Base-by-base conservation (phyloP, 305 asterid genomes). In the Fraxinus dipetala region DNA sequence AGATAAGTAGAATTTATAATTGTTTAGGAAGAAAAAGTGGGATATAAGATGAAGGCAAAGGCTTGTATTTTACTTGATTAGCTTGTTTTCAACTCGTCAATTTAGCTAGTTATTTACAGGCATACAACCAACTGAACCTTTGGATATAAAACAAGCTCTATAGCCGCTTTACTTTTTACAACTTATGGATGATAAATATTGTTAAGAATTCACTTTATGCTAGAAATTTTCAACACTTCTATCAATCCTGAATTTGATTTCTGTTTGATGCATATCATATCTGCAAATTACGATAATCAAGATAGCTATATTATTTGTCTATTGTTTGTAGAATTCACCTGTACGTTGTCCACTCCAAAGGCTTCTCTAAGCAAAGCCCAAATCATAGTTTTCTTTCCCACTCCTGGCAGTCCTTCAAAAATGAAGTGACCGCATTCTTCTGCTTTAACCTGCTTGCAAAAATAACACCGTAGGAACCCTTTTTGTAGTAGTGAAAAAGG, bases 331-430 rank as follows among this genome's bases (percentile, higher is more conserved):
- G 73, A 36, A 13, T 38, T 76, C 84, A 93, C 98, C 98, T 93
- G 89, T 51, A 92, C 85, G 76, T 89, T 86, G 43, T 92, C 91
- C 48, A 69, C 77, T 82, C 96, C 97, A 75, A 86, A 91, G 73
- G 87, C 86, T 87, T 91, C 95, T 45, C 94, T 87, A 76, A 92
- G 98, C 80, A 92, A 77, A 36, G 98, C 97, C 92, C 90, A 86
- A 78, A 92, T 90, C 98, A 94, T 94, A 83, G 98, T 94, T 86
- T 91, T 91, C 90, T 94, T 94, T 36, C 98, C 98, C 79, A 94
- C 97, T 45, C 97, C 98, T 8, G 95, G 91, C 40, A 79, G 90
- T 74, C 98, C 97, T 86, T 89, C 93, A 63, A 94, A 94, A 87
- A 94, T 91, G 90, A 90, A 89, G 80, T 92, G 96, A 28, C 89